Base-by-base conservation (phyloP, 202 grass and related monocot genomes). In the Digitaria exilis region DNA sequence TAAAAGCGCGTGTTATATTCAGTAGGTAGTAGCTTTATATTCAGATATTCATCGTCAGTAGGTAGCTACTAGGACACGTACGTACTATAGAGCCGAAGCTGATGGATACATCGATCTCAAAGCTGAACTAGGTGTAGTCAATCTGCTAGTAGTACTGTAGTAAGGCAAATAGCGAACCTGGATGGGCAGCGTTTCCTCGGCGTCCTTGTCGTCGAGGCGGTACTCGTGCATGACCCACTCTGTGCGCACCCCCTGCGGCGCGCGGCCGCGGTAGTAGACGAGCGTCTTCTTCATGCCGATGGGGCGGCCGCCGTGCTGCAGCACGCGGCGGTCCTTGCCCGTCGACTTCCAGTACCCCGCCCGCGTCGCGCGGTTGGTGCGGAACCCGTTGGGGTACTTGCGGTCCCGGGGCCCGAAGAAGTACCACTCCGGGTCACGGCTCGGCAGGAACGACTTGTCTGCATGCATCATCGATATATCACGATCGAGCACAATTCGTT, bases 211-310 rank as follows among this genome's bases (percentile, higher is more conserved):
- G 75, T 97, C 95, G 74, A 94, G 88, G 18, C 95, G 88, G 77
- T 97, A 97, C 90, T 97, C 95, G 46, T 97, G 95, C 95, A 97
- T 97, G 57, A 97, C 95, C 95, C 95, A 97, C 65, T 91, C 82
- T 45, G 95, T 97, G 43, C 95, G 89, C 7, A 94, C 82, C 4
- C 95, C 95, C 77, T 97, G 95, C 22, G 95, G 95, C 56, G 95
- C 95, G n/a, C 95, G 86, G 18, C 95, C 95, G n/a, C 84, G 91
- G 84, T 97, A 97, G 86, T 97, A 97, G 61, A 97, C 95, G 52
- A 97, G 65, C 65, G 95, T 97, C 86, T 97, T 97, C 88, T 97
- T 97, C 95, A 97, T 97, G 59, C 95, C 95, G 54, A 97, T 94
- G 42, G 92, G 26, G 52, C 94, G 82, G 60, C 73, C 88, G 19